A percentile compares a stretch with the other conserved stretches of the same genome.
phyloP scores from a whole-genome alignment of 805 yeast genomes.

The Wickerhamiella brachini region DNA sequence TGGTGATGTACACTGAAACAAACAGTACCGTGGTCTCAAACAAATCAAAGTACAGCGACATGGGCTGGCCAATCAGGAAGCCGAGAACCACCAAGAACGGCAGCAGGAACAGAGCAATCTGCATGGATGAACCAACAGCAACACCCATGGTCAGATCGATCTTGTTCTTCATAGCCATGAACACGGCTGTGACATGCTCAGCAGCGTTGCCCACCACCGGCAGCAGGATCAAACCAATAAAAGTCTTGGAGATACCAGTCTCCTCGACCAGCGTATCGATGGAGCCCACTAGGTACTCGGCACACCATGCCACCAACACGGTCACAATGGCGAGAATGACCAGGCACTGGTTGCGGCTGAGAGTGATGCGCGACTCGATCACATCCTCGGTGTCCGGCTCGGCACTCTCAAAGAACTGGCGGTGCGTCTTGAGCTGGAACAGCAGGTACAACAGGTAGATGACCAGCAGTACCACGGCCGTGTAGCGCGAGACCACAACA shows the following conservation, averaged over 20 bases:
- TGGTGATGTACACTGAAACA: conserved; percentile 76
- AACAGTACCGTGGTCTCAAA: conserved; percentile 90
- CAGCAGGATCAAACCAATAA: conserved; percentile 81
- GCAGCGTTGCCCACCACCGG: conserved; percentile 99
- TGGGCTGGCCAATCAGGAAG: conserved; percentile 84
- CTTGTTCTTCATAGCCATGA: conserved; percentile 85
- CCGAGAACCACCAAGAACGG: conserved; percentile 91
- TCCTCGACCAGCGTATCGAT: conserved; percentile 77
- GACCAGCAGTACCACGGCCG: conserved; percentile 61
- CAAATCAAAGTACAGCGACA: conserved; percentile 82
- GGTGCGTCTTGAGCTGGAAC: conserved; percentile 85
- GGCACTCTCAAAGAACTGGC: conserved; percentile 50
- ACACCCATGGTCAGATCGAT: conserved; percentile 97
- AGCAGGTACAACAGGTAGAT: conserved; percentile 67
- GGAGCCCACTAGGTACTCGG: conserved; percentile 86
- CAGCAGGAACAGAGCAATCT: conserved; percentile 87
- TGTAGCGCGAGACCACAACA: conserved; percentile 69
- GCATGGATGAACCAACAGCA: conserved; percentile 91
- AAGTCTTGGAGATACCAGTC: conserved; percentile 84
- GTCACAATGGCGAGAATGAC: conserved; percentile 49
- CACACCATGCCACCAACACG: conserved; percentile 71
- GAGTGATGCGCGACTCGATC: conserved; percentile 26
- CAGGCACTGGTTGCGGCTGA: conserved; percentile 43
- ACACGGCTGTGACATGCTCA: conserved; percentile 92
- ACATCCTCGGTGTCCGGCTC: conserved; percentile 24